Conservation (phyloP, 106 monocot genomes). For the Dendrobium huoshanense region DNA sequence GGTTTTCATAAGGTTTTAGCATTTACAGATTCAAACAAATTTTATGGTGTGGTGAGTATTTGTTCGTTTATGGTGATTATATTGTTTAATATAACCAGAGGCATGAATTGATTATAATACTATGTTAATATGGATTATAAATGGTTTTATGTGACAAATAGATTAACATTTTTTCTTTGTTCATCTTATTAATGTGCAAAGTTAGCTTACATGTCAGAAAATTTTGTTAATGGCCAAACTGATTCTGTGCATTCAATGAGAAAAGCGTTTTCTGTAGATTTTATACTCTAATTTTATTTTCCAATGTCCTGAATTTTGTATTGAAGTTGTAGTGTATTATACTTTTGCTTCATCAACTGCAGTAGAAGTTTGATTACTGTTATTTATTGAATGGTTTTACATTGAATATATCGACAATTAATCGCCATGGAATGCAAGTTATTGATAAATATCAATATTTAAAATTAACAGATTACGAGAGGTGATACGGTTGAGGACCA, state of each 20-base stretch:
- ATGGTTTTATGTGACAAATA: neutral
- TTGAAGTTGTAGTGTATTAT: neutral
- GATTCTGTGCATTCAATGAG: neutral
- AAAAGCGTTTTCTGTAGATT: neutral
- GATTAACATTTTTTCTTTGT: neutral
- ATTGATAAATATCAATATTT: neutral
- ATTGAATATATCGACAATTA: neutral
- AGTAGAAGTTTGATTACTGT: neutral
- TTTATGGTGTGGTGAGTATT: slow-evolving; percentile 53
- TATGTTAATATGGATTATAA: neutral
- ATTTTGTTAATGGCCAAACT: neutral
- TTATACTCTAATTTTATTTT: neutral
- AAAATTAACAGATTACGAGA: slow-evolving; percentile 50
- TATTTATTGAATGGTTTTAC: neutral
- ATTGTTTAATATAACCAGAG: neutral
- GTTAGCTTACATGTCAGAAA: neutral
- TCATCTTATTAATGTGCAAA: neutral
- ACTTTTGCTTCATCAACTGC: neutral
- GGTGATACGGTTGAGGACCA: slow-evolving; percentile 49
- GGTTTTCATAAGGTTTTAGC: slow-evolving; percentile 49
- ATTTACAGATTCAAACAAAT: slow-evolving; percentile 62
- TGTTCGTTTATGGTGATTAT: neutral
- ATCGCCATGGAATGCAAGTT: neutral
- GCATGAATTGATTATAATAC: neutral
- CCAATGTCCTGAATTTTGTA: neutral